Base-by-base conservation (phyloP, 345 rosid species). In the Eutrema japonicum region DNA sequence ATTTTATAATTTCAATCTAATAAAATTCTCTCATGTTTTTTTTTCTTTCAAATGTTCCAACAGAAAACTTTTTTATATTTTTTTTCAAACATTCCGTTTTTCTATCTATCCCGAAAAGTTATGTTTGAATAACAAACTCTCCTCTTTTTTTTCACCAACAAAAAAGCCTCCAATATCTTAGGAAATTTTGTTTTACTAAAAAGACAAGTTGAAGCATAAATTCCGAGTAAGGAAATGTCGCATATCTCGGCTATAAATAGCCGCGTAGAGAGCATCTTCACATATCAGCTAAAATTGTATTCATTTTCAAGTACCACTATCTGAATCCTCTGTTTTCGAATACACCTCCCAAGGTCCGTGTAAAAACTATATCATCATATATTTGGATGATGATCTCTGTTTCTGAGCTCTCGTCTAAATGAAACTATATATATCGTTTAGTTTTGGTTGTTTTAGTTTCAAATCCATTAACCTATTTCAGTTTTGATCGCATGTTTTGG, bases 191-290 rank as follows among this genome's bases (percentile, higher is more conserved):
- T 42, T 12, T 9, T 1, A 35, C 27, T 27, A 40, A 48, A 72
- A 35, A 47, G 59, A 56, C 52, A 57, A 69, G 51, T 67, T 42
- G 13, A 52, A 74, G 66, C 43, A 73, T 38, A 66, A 10, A 33
- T 7, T 64, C 37, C 67, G 9, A 7, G 60, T 30, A 26, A 74
- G 7, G 36, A 58, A 55, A 65, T 46, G 58, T 37, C 71, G 38
- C 29, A 11, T 6, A 58, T 33, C 41, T 30, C 40, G 7, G 46
- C 58, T 74, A 74, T 74, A 74, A 58, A 66, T 66, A 66, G 54
- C 8, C 38, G 30, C 49, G 38, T 49, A 74, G 32, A 74, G 9
- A 58, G 38, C 71, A 57, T 41, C 51, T 29, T 18, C 30, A 47
- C 10, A n/a, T 65, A 73, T 18, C 66, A 65, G 49, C 2, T 66